Evolutionary conservation across 148 eudicot genomes (phyloP).

Genomic region (Diospyros kaki): DNA sequence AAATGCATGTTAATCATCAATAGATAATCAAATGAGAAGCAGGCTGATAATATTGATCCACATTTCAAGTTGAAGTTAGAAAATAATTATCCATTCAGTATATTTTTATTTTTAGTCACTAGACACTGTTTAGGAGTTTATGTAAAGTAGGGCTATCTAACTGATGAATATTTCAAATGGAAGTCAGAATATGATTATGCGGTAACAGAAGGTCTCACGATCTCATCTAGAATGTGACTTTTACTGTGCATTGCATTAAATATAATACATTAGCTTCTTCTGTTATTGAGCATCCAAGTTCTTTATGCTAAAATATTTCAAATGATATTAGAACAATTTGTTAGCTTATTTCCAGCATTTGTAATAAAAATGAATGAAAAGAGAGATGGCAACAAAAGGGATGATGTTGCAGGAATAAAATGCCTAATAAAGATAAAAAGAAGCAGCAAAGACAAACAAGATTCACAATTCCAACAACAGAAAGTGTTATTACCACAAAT

Average conservation of each 20-base stretch:
- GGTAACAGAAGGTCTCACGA: no score
- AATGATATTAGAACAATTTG: not conserved
- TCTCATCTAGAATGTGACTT: no score
- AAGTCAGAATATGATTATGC: no score
- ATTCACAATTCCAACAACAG: slow-evolving; percentile 9
- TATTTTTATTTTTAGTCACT: not conserved
- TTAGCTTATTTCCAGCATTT: not conserved
- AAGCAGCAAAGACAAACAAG: slow-evolving; percentile 11
- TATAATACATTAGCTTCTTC: not conserved
- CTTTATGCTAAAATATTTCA: not conserved
- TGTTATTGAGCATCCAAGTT: not conserved
- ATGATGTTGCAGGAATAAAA: not conserved
- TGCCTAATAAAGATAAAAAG: not conserved
- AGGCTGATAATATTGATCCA: not conserved
- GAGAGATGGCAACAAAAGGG: slow-evolving; percentile 8
- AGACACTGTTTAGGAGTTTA: not conserved
- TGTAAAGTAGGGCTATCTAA: not conserved
- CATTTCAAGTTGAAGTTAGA: not conserved
- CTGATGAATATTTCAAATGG: no score
- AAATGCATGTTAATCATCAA: not conserved
- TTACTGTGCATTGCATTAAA: no score
- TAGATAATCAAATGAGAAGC: not conserved
- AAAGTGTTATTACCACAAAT: slow-evolving; percentile 70
- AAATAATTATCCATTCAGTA: not conserved
- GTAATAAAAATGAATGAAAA: not conserved